Conservation (phyloP, 164 flowering plant species). For the Magnolia sinica region DNA sequence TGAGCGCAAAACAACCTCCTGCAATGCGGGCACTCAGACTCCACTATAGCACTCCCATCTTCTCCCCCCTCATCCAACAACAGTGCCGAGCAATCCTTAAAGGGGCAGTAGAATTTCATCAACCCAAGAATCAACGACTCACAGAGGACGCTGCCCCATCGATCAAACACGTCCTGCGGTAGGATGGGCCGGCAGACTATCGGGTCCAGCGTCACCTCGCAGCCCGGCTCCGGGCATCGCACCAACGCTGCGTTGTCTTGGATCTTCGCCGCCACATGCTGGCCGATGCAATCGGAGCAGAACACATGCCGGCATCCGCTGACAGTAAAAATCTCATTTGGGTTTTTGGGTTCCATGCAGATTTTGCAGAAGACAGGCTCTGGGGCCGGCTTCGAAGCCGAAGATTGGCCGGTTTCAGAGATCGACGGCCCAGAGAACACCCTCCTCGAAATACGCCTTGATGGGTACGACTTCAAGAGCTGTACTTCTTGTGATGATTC, state of each 20-base stretch:
- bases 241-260: conserved; percentile 13
- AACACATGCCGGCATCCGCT: conserved; percentile 28
- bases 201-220: conserved; percentile 21
- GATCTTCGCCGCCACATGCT: conserved; percentile 21
- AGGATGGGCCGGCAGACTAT: conserved; percentile 22
- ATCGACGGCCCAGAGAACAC: neutral
- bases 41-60: neutral
- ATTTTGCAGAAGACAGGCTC: conserved; percentile 9
- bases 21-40: conserved; percentile 36
- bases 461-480: neutral
- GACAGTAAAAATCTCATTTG: conserved; percentile 1
- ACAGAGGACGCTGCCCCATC: conserved; percentile 14
- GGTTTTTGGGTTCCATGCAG: conserved; percentile 14
- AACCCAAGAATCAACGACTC: conserved; percentile 3
- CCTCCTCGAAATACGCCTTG: neutral
- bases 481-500: neutral
- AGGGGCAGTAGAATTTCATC: conserved; percentile 20
- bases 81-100: conserved; percentile 19
- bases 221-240: conserved; percentile 31
- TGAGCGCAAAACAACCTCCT: conserved; percentile 37
- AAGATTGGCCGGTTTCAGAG: neutral
- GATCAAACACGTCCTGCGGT: conserved; percentile 18
- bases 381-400: neutral
- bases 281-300: conserved; percentile 37
- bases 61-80: conserved; percentile 11